Evolutionary conservation across 192 early-diverging fungal genomes (phyloP), one percentile per base, ranked within the genome.

Genomic region (Lunasporangiospora selenospora): DNA sequence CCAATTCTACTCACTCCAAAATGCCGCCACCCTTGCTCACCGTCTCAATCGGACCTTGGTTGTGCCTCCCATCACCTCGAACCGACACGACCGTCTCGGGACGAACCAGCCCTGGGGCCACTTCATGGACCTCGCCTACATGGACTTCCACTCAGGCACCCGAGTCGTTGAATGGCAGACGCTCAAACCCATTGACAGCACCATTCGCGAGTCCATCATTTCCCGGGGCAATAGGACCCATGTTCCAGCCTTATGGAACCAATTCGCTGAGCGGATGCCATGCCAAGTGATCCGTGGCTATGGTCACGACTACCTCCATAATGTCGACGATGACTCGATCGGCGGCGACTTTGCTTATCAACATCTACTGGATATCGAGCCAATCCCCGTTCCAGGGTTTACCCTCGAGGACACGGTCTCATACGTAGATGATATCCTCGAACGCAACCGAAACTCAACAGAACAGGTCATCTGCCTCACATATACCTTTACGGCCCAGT

Each of bases 321-420:
- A 51, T 6, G 46, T 43, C 0, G 59, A 62, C 16, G 53, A 71
- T 9, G 67, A 71, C 37, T 71, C 67, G 2, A 62, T 71, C 23
- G 67, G 67, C 1, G 67, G 53, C 7, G 67, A 62, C 21, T 71
- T 71, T 50, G 67, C 67, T 3, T 71, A 71, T 21, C 58, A 71
- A 21, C 44, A 32, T 26, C 18, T 62, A 23, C 30, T 71, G 18
- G 41, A 71, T 21, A 44, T 71, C 2, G 26, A 57, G 6, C 67
- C 59, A 0, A 27, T 71, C 6, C 53, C 58, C 1, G 47, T 71
- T 0, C 57, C 65, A 30, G 65, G 65, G 19, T 54, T 37, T 39
- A 3, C 18, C 1, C 49, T 39, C 7, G 39, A 29, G 3, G 59
- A 62, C 16, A 27, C 24, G 2, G 67, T 45, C 0, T 11, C 31